Conservation (phyloP, 208 protist genomes). For the Angomonas deanei region DNA sequence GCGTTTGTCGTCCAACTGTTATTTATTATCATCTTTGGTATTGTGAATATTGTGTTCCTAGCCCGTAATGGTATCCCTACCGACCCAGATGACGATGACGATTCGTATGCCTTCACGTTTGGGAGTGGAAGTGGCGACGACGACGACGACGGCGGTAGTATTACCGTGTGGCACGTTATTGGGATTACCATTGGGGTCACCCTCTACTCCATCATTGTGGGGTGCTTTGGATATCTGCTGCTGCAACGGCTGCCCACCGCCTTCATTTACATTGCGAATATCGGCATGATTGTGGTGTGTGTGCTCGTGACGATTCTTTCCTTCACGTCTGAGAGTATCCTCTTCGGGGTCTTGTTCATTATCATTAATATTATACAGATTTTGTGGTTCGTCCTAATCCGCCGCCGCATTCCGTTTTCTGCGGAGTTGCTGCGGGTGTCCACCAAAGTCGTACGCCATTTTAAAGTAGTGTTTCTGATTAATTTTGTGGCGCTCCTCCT, state of each 20-base stretch:
- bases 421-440: slow-evolving; percentile 57
- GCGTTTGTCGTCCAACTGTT: slow-evolving; percentile 43
- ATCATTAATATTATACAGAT: slow-evolving; percentile 20
- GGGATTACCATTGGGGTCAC: neutral
- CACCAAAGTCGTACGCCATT: slow-evolving; percentile 27
- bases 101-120: too few relatives aligned
- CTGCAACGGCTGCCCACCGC: slow-evolving; percentile 17
- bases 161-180: neutral
- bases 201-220: slow-evolving; percentile 13
- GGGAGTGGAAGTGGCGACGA: too few relatives aligned
- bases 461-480: slow-evolving; percentile 52
- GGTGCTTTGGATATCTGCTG: slow-evolving; percentile 13
- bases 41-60: slow-evolving; percentile 40
- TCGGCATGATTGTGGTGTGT: slow-evolving; percentile 26
- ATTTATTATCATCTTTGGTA: slow-evolving; percentile 47
- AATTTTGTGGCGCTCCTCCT: slow-evolving; percentile 28
- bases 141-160: slow-evolving; percentile 1
- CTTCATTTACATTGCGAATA: slow-evolving; percentile 63
- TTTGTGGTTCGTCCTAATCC: slow-evolving; percentile 58
- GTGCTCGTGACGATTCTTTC: slow-evolving; percentile 22
- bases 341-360: slow-evolving; percentile 36
- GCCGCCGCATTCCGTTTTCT: slow-evolving; percentile 71
- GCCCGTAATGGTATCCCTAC: too few relatives aligned
- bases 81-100: slow-evolving; percentile 12
- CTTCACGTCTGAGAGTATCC: slow-evolving; percentile 22